phyloP scores from a whole-genome alignment of 805 yeast species.

The Saturnispora sanitii region DNA sequence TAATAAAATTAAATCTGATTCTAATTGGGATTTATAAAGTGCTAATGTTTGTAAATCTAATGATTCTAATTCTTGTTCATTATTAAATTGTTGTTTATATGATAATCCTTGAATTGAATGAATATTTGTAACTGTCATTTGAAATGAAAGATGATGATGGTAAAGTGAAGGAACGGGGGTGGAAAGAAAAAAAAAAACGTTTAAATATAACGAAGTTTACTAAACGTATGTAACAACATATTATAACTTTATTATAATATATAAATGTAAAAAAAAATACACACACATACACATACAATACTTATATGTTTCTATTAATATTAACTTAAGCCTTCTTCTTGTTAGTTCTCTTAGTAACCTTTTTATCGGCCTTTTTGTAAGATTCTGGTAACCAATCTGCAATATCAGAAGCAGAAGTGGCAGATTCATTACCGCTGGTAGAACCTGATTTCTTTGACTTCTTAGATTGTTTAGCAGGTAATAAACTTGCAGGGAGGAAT shows the following conservation, averaged over 20 bases:
- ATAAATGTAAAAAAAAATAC: not conserved
- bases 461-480: conserved; percentile 20
- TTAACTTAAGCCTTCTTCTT: conserved; percentile 16
- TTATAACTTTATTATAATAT: not conserved
- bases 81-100: not conserved
- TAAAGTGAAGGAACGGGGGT: too few relatives aligned
- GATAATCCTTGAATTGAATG: too few relatives aligned
- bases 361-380: too few relatives aligned
- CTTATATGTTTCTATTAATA: too few relatives aligned
- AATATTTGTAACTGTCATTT: too few relatives aligned
- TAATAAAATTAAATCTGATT: conserved; percentile 31
- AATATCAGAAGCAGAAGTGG: conserved; percentile 22
- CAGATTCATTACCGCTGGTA: conserved; percentile 1
- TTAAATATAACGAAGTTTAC: too few relatives aligned
- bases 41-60: conserved; percentile 6
- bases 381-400: conserved; percentile 51
- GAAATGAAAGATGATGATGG: too few relatives aligned
- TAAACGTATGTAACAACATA: too few relatives aligned
- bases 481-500: conserved; percentile 30
- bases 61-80: conserved; percentile 3
- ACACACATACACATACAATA: too few relatives aligned
- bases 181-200: too few relatives aligned
- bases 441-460: conserved; percentile 23
- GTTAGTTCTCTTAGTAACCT: conserved; percentile 21
- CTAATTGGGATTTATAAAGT: conserved; percentile 23